Evolutionary conservation across 2,329 filamentous ascomycete species (phyloP), one percentile per base, ranked within the genome.

Genomic region (Penicillium crustosum): DNA sequence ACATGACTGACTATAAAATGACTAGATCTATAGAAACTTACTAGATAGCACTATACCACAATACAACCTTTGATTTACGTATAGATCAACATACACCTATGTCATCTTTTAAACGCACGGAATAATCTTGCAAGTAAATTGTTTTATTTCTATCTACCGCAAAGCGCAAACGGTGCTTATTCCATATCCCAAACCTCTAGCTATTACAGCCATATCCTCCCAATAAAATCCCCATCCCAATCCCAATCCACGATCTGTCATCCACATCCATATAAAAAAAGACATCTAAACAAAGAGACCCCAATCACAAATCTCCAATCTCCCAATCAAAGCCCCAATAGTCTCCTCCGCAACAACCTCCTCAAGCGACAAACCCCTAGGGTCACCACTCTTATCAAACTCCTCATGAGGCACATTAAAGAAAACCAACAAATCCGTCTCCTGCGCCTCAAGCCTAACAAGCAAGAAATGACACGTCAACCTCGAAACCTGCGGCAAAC

Each of bases 391-490:
- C 70, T 83, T 86, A 17, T 86, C 86, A 56, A 93, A 85, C 33
- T 91, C 87, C 9, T 88, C 87, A 73, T 94, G 89, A 29, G 93
- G 93, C 48, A 96, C 89, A 75, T 96, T 97, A 70, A 96, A 85
- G 41, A 90, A 90, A 61, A 96, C 86, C 47, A 96, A 79, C 39
- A 97, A 78, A 75, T 97, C 93, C 1, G 93, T 93, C 57, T 80
- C 81, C 70, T 92, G 82, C 67, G 84, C 82, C 74, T 88, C 88
- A 47, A 97, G 81, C 17, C 93, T 83, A 56, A 97, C 78, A 41
- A 97, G 80, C 17, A 91, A 85, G 63, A 96, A 81, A 64, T 93
- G 85, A 59, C 94, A 87, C 42, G 85, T 89, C 8, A 90, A 90
- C 6, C 60, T 71, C 6, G 70, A 70, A 21, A 53, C 31, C 17